phyloP scores from a whole-genome alignment of 176 grass and related monocot species.

The Sorghum bicolor region DNA sequence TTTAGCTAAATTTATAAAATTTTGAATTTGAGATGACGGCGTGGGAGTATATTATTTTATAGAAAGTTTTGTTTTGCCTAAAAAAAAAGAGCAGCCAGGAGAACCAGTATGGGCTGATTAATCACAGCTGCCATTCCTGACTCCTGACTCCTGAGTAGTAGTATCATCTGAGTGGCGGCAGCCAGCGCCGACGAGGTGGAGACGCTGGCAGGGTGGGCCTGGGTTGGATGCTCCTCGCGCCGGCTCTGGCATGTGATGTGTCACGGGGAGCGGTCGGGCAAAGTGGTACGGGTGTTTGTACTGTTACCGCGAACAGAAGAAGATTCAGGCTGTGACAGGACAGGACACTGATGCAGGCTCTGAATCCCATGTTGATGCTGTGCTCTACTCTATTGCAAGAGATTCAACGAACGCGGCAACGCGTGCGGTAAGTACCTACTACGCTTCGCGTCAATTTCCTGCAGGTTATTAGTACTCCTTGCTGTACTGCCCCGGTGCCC shows the following conservation, averaged over 20 bases:
- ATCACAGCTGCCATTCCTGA: not conserved
- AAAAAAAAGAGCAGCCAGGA: not conserved
- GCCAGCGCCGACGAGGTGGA: not conserved
- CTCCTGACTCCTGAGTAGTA: too few relatives aligned
- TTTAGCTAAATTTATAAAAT: too few relatives aligned
- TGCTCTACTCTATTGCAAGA: not conserved
- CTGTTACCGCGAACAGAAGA: not conserved
- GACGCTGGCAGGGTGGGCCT: not conserved
- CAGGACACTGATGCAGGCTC: not conserved
- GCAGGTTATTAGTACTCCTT: not conserved
- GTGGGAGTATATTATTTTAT: not conserved
- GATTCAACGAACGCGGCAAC: not conserved
- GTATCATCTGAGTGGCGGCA: not conserved
- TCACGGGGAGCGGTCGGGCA: conserved; percentile 29
- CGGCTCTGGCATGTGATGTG: conserved; percentile 14
- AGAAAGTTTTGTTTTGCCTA: too few relatives aligned
- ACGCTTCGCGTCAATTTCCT: not conserved
- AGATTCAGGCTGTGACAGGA: conserved; percentile 2
- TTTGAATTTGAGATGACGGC: too few relatives aligned
- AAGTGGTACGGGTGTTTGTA: not conserved
- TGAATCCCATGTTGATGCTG: not conserved
- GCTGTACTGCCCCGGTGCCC: too few relatives aligned
- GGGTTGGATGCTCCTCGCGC: not conserved
- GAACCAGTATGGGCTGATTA: not conserved
- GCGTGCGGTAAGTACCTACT: too few relatives aligned